A percentile compares a stretch with the other conserved stretches of the same genome.
Evolutionary conservation across 352 stramenopile genomes (phyloP).

Genomic region (Globisporangium nodosum): DNA sequence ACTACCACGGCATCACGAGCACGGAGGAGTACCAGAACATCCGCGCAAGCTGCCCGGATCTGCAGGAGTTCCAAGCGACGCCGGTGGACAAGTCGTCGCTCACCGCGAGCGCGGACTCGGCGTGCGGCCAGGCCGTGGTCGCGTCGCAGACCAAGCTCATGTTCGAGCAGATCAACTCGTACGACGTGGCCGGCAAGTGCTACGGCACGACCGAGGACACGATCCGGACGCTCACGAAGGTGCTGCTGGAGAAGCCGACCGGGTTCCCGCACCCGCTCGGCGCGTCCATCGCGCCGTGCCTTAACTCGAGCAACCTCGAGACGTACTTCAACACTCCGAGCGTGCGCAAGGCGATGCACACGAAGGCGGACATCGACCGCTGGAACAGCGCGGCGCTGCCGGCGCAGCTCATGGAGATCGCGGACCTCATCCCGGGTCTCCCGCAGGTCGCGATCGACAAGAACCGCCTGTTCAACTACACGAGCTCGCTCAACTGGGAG

Average conservation of each 20-base stretch:
- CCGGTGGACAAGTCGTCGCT: background rate
- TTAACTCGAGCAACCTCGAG: conserved; percentile 43
- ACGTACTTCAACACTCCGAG: conserved; percentile 63
- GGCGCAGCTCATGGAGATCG: background rate
- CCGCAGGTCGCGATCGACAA: no score
- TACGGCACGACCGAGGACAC: conserved; percentile 33
- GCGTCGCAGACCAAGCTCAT: conserved; percentile 22
- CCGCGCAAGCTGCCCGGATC: conserved; percentile 30
- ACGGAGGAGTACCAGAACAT: conserved; percentile 59
- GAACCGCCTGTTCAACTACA: background rate
- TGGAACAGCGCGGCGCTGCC: conserved; percentile 40
- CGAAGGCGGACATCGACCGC: conserved; percentile 33
- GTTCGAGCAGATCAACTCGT: conserved; percentile 51
- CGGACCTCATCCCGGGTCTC: no score
- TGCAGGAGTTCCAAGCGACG: conserved; percentile 42
- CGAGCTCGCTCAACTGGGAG: conserved; percentile 39
- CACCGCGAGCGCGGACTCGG: no score
- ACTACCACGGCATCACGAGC: conserved; percentile 72
- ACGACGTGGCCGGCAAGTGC: conserved; percentile 60
- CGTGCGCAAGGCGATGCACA: conserved; percentile 79
- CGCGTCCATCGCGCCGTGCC: conserved; percentile 35
- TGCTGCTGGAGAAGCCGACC: conserved; percentile 31
- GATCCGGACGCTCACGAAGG: conserved; percentile 19
- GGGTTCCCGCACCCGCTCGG: conserved; percentile 37
- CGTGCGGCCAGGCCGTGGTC: conserved; percentile 17